Evolutionary conservation across 306 rosid species (phyloP).

Genomic region (Pterocarpus macrocarpus): DNA sequence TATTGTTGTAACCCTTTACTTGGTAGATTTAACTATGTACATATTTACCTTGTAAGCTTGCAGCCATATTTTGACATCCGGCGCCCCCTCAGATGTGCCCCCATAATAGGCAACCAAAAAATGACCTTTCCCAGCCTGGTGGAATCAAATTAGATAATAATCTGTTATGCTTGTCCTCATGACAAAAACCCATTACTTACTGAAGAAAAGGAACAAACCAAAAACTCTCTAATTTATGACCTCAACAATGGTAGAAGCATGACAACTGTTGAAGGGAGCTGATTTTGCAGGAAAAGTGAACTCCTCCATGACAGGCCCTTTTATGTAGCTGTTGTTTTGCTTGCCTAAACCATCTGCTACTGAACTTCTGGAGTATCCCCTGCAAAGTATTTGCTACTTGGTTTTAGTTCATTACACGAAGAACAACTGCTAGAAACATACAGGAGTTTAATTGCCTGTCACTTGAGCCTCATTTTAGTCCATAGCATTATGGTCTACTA

Average conservation of each 20-base stretch:
- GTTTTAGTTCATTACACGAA: constrained; percentile 25
- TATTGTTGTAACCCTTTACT: background rate
- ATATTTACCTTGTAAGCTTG: constrained; percentile 72
- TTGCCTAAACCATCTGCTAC: constrained; percentile 42
- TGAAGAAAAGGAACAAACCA: background rate
- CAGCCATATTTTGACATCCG: constrained; percentile 96
- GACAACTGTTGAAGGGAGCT: constrained; percentile 80
- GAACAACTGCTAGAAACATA: background rate
- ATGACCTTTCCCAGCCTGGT: constrained; percentile 74
- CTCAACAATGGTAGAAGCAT: constrained; percentile 99
- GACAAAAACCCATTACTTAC: background rate
- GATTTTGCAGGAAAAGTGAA: constrained; percentile 81
- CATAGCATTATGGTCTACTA: too few relatives aligned
- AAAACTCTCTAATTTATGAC: constrained; percentile 44
- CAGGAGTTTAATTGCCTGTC: background rate
- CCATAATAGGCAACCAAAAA: constrained; percentile 87
- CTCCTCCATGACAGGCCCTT: constrained; percentile 67
- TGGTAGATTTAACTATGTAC: background rate
- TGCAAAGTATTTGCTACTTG: constrained; percentile 51
- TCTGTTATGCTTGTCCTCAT: background rate
- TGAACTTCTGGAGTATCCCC: constrained; percentile 50
- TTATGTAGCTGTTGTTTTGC: constrained; percentile 39
- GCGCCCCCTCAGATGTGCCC: constrained; percentile 80
- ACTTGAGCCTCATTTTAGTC: too few relatives aligned
- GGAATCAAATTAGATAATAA: constrained; percentile 29